A percentile compares a stretch with the other conserved stretches of the same genome.
Conservation (phyloP, 2,329 filamentous ascomycete species). For the Chrysoporthe cubensis region DNA sequence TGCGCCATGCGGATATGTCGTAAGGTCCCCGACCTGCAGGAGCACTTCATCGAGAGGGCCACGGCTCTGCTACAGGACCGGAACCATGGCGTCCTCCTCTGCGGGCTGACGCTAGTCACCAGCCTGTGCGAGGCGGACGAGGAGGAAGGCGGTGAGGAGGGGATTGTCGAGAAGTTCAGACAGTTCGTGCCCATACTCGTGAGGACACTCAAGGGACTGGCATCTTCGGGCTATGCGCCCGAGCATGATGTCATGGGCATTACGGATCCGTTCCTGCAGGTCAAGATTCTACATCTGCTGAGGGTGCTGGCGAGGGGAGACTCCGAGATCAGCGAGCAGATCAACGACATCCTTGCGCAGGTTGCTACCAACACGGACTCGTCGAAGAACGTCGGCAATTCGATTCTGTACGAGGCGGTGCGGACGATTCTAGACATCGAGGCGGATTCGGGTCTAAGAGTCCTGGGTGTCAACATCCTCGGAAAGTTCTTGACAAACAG, state of each 20-base stretch:
- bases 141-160: slow-evolving; percentile 82
- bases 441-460: slow-evolving; percentile 90
- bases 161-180: slow-evolving; percentile 88
- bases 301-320: slow-evolving; percentile 88
- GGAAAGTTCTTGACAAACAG: slow-evolving; percentile 98
- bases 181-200: slow-evolving; percentile 84
- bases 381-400: slow-evolving; percentile 97
- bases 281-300: slow-evolving; percentile 88
- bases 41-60: slow-evolving; percentile 96
- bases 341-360: slow-evolving; percentile 97
- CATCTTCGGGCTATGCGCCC: slow-evolving; percentile 93
- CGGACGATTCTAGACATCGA: slow-evolving; percentile 97
- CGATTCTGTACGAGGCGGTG: slow-evolving; percentile 96
- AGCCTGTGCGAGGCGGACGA: slow-evolving; percentile 92
- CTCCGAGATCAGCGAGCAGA: slow-evolving; percentile 86
- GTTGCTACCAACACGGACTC: slow-evolving; percentile 98
- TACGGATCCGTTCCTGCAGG: slow-evolving; percentile 95
- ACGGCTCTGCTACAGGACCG: slow-evolving; percentile 85
- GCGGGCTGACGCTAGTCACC: slow-evolving; percentile 86
- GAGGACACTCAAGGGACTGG: slow-evolving; percentile 87
- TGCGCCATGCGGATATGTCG: slow-evolving; percentile 99
- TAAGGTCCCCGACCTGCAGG: slow-evolving; percentile 95
- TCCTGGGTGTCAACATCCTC: slow-evolving; percentile 95
- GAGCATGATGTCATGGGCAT: slow-evolving; percentile 99
- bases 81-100: slow-evolving; percentile 94